Conservation (phyloP, 1,284 basidiomycete genomes). For the Tilletiopsis washingtonensis region DNA sequence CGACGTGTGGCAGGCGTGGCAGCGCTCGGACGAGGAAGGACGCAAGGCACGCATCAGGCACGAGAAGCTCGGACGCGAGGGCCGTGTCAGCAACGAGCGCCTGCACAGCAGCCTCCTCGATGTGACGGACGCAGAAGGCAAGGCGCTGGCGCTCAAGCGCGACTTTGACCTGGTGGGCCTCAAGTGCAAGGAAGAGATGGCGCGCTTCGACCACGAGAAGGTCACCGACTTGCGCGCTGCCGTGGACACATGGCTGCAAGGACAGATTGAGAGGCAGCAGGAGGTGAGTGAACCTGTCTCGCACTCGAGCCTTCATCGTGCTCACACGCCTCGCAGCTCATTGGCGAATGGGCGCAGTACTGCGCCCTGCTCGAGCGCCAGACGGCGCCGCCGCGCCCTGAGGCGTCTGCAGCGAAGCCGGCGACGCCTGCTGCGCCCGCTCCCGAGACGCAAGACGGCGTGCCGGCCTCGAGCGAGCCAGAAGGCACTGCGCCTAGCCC, state of each 20-base stretch:
- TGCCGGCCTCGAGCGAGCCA: too few species aligned
- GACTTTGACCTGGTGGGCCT: slow-evolving; percentile 82
- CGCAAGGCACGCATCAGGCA: slow-evolving; percentile 64
- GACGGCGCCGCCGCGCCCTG: slow-evolving; percentile 10
- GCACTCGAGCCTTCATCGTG: background rate
- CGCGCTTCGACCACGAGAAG: slow-evolving; percentile 86
- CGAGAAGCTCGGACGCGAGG: slow-evolving; percentile 70
- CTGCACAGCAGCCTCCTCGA: slow-evolving; percentile 9
- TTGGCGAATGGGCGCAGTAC: slow-evolving; percentile 35
- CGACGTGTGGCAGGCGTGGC: slow-evolving; percentile 72
- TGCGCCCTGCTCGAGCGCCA: slow-evolving; percentile 27
- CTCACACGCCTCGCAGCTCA: background rate
- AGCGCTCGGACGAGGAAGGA: slow-evolving; percentile 67
- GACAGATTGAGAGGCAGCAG: slow-evolving; percentile 72
- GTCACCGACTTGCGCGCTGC: slow-evolving; percentile 77
- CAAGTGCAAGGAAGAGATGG: slow-evolving; percentile 80
- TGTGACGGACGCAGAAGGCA: slow-evolving; percentile 28
- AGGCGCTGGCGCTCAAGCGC: slow-evolving; percentile 52
- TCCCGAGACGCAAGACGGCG: too few species aligned
- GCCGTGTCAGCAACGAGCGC: slow-evolving; percentile 53
- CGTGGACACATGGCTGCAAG: slow-evolving; percentile 68
- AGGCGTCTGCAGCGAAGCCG: background rate
- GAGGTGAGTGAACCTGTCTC: slow-evolving; percentile 53
- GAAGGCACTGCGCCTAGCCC: too few species aligned
- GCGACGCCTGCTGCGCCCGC: background rate